Conservation (phyloP, 441 rosid species). For the Erodium moschatum region DNA sequence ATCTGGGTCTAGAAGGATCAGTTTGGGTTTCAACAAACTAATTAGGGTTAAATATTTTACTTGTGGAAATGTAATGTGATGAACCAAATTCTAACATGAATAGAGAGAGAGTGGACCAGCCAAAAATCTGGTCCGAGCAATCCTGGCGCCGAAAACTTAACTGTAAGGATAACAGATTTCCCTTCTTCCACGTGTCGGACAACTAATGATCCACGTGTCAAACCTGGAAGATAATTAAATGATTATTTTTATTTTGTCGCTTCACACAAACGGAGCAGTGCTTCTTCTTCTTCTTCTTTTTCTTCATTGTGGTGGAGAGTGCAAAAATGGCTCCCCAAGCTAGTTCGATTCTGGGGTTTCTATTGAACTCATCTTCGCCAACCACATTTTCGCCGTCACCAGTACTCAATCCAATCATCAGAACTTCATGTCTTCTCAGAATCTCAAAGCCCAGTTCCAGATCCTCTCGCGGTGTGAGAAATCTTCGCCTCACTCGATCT, state of each 20-base stretch:
- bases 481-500: constrained; percentile 23
- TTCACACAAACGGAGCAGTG: background rate
- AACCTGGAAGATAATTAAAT: background rate
- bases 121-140: constrained; percentile 5
- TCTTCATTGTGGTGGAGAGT: background rate
- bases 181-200: background rate
- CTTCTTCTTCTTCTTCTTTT: background rate
- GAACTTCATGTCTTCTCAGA: background rate
- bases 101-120: background rate
- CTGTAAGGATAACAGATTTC: constrained; percentile 7
- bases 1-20: no score
- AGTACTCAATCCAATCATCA: background rate
- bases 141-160: constrained; percentile 7
- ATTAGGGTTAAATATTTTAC: no score
- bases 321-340: constrained; percentile 5
- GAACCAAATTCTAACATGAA: no score
- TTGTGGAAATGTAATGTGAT: no score
- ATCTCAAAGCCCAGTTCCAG: background rate
- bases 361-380: background rate
- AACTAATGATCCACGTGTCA: background rate
- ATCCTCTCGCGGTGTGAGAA: constrained; percentile 13
- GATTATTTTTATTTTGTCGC: background rate
- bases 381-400: background rate
- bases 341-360: constrained; percentile 6
- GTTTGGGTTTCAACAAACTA: no score